Evolutionary conservation across 2,329 filamentous ascomycete species (phyloP).

Genomic region (Aschersonia sp.): DNA sequence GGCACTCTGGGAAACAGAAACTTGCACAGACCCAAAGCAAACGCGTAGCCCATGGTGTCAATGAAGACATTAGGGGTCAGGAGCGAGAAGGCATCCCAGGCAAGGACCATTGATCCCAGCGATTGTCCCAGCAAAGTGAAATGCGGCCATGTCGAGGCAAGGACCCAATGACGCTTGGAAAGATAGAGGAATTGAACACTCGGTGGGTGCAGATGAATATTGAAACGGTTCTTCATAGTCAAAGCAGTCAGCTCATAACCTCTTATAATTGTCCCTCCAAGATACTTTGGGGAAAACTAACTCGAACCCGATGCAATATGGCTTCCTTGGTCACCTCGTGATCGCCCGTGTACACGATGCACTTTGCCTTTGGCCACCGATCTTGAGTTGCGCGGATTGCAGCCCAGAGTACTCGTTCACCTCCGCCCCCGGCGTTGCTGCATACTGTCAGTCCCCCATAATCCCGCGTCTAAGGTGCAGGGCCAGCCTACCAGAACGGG

Average conservation of each 20-base stretch:
- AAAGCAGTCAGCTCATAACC: not conserved
- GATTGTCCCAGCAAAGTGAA: conserved; percentile 94
- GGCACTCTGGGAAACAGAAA: conserved; percentile 68
- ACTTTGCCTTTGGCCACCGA: conserved; percentile 76
- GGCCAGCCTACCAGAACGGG: conserved; percentile 65
- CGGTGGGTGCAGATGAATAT: conserved; percentile 74
- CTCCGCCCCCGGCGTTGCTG: conserved; percentile 89
- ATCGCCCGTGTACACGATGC: conserved; percentile 90
- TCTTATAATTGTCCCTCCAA: not conserved
- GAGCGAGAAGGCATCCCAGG: conserved; percentile 84
- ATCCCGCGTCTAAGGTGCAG: not conserved
- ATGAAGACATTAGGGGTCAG: conserved; percentile 88
- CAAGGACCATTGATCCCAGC: conserved; percentile 71
- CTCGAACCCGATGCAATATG: conserved; percentile 66
- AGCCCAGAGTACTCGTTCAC: conserved; percentile 91
- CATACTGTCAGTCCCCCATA: conserved; percentile 1
- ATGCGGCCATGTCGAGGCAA: conserved; percentile 74
- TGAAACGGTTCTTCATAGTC: conserved; percentile 62
- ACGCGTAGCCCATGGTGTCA: conserved; percentile 97
- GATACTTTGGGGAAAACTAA: conserved; percentile 16
- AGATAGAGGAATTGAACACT: conserved; percentile 84
- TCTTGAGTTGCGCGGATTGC: conserved; percentile 83
- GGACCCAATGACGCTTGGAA: conserved; percentile 71
- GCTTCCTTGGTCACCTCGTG: conserved; percentile 70
- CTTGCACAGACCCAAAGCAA: conserved; percentile 69